A percentile compares a stretch with the other conserved stretches of the same genome.
Evolutionary conservation across 176 grass and related monocot genomes (phyloP).

Genomic region (Musa troglodytarum): DNA sequence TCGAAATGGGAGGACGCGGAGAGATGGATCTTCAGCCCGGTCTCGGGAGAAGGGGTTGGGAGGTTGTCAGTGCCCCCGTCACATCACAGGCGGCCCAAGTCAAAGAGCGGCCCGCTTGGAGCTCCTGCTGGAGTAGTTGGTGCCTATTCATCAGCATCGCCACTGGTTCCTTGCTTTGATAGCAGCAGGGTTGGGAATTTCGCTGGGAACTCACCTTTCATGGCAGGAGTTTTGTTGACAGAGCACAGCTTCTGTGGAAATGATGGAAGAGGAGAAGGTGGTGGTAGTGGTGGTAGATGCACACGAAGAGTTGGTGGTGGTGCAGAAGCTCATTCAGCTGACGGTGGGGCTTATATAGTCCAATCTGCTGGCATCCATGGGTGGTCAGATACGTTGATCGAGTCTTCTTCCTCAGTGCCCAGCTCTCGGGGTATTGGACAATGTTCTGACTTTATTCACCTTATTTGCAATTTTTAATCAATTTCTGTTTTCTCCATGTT

Average conservation of each 20-base stretch:
- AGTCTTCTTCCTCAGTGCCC: conserved; percentile 58
- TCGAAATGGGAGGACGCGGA: conserved; percentile 99
- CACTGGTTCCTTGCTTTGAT: conserved; percentile 43
- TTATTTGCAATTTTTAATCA: not conserved
- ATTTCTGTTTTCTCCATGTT: not conserved
- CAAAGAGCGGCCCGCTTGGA: conserved; percentile 86
- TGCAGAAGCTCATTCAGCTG: conserved; percentile 5
- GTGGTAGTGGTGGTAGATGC: conserved; percentile 15
- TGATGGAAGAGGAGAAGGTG: conserved; percentile 17
- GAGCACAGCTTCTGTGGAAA: conserved; percentile 32
- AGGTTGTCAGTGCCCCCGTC: conserved; percentile 35
- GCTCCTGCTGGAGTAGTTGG: conserved; percentile 38
- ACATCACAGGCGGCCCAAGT: conserved; percentile 44
- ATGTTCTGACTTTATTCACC: conserved; percentile 28
- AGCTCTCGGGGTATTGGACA: conserved; percentile 53
- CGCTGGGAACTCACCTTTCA: conserved; percentile 53
- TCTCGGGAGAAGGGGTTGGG: conserved; percentile 36
- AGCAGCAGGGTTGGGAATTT: conserved; percentile 39
- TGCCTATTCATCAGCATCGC: conserved; percentile 47
- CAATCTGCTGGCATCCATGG: conserved; percentile 29
- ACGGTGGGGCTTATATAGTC: conserved; percentile 27
- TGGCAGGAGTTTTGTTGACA: conserved; percentile 65
- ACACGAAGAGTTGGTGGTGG: conserved; percentile 2
- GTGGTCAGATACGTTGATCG: conserved; percentile 37
- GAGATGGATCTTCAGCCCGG: conserved; percentile 92